These are phyloP conservation scores for Metschnikowia peoriensis DNA, from an alignment of 805 yeast genomes.

Conservation along the genomic window DNA sequence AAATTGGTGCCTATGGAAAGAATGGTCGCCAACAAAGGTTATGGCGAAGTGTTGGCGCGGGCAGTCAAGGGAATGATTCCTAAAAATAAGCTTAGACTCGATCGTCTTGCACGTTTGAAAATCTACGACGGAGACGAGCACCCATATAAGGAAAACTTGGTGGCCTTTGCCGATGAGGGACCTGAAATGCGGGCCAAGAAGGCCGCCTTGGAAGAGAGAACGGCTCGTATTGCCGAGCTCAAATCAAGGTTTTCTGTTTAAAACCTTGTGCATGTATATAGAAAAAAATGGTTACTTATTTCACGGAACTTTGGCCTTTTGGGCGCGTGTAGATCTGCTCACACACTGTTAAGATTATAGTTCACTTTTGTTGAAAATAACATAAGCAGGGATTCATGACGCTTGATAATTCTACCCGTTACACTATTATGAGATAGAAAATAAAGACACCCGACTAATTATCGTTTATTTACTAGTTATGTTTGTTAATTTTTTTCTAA, in stretches of 20 bases:
- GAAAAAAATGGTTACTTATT: background rate
- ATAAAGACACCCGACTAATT: background rate
- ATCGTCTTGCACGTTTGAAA: conserved; percentile 79
- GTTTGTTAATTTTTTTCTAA: background rate
- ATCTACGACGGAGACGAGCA: conserved; percentile 85
- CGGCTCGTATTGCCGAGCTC: conserved; percentile 31
- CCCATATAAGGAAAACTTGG: conserved; percentile 79
- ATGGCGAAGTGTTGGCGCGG: conserved; percentile 75
- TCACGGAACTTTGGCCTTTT: background rate
- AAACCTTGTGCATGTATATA: conserved; percentile 19
- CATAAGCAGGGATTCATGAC: too few species aligned
- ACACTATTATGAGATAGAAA: too few species aligned
- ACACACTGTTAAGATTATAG: background rate
- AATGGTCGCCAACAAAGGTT: conserved; percentile 75
- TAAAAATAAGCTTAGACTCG: conserved; percentile 76
- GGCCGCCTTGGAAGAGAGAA: conserved; percentile 36
- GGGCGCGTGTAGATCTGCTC: background rate
- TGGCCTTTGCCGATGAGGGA: conserved; percentile 82
- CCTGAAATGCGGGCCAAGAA: conserved; percentile 47
- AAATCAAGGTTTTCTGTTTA: conserved; percentile 28
- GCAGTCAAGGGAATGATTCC: conserved; percentile 98
- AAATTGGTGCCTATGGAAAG: conserved; percentile 79
- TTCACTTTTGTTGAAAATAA: too few species aligned
- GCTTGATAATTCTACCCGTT: too few species aligned
- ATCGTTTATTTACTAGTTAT: background rate